These are phyloP conservation scores for Penicillium sp. DNA, from an alignment of 2,329 filamentous ascomycete species.

Conservation along the genomic window DNA sequence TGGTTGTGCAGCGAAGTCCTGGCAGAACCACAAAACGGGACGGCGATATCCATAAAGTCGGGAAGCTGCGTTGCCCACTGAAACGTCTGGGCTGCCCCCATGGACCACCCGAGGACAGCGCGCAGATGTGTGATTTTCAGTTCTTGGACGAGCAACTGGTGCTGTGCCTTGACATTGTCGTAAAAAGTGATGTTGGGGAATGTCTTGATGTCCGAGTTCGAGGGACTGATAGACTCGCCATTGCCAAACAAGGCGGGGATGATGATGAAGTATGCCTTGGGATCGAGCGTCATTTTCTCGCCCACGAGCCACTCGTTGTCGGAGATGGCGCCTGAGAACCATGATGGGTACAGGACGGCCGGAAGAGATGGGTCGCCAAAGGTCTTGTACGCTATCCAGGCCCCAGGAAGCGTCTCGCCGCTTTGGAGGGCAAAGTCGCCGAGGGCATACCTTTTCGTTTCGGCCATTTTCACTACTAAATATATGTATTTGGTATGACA, in stretches of 20 bases:
- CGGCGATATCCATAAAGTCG: conserved; percentile 61
- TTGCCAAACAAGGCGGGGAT: conserved; percentile 67
- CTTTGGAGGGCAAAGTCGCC: conserved; percentile 66
- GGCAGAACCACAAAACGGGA: conserved; percentile 65
- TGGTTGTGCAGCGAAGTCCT: conserved; percentile 64
- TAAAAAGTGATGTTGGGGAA: conserved; percentile 64
- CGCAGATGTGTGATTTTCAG: conserved; percentile 58
- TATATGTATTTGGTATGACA: too few species aligned
- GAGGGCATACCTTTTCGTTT: conserved; percentile 34
- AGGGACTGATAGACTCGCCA: conserved; percentile 64
- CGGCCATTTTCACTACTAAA: conserved; percentile 18
- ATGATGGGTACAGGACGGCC: conserved; percentile 71
- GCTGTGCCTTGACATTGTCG: conserved; percentile 66
- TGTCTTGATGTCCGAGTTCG: conserved; percentile 48
- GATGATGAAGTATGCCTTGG: conserved; percentile 64
- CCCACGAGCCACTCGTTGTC: conserved; percentile 75
- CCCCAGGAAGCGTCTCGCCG: conserved; percentile 58
- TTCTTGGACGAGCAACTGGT: conserved; percentile 62
- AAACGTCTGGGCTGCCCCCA: conserved; percentile 65
- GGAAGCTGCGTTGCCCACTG: conserved; percentile 62
- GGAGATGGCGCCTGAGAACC: conserved; percentile 66
- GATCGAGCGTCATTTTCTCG: conserved; percentile 60
- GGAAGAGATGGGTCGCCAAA: conserved; percentile 61
- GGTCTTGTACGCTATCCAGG: conserved; percentile 73
- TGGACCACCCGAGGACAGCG: conserved; percentile 66